Evolutionary conservation across 257 asterid genomes (phyloP).

Genomic region (Solanum pimpinellifolium): DNA sequence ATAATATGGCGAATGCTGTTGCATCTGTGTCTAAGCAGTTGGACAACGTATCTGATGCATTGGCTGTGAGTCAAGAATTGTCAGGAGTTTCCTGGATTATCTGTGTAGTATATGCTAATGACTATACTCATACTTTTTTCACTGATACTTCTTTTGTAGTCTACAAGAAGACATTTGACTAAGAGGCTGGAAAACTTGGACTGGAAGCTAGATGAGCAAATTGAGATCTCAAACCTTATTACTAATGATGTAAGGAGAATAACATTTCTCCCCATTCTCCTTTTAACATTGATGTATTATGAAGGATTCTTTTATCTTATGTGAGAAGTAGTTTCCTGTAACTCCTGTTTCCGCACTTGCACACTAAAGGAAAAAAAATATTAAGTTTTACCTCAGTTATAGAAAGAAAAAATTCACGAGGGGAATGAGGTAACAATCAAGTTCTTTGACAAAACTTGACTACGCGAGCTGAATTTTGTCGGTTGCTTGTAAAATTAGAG

Average conservation of each 20-base stretch:
- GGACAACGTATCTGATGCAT: constrained; percentile 60
- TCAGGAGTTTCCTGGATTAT: background rate
- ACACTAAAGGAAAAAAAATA: background rate
- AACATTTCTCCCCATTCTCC: background rate
- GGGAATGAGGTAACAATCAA: background rate
- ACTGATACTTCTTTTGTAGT: constrained; percentile 25
- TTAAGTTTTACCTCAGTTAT: background rate
- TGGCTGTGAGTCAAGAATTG: constrained; percentile 41
- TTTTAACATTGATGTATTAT: background rate
- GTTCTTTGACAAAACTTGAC: background rate
- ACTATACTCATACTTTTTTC: background rate
- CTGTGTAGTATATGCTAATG: background rate
- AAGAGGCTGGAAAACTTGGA: constrained; percentile 68
- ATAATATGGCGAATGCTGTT: constrained; percentile 79
- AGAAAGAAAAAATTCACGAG: background rate
- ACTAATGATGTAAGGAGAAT: constrained; percentile 45
- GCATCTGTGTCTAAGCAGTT: constrained; percentile 70
- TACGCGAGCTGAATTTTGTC: background rate
- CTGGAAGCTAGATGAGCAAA: constrained; percentile 72
- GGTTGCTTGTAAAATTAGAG: background rate
- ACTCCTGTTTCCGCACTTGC: background rate
- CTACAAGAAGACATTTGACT: constrained; percentile 60
- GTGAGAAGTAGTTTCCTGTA: background rate
- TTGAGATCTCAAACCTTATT: constrained; percentile 44
- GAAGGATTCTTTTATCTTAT: background rate